phyloP scores from a whole-genome alignment of 306 rosid species.

The Begonia loranthoides region DNA sequence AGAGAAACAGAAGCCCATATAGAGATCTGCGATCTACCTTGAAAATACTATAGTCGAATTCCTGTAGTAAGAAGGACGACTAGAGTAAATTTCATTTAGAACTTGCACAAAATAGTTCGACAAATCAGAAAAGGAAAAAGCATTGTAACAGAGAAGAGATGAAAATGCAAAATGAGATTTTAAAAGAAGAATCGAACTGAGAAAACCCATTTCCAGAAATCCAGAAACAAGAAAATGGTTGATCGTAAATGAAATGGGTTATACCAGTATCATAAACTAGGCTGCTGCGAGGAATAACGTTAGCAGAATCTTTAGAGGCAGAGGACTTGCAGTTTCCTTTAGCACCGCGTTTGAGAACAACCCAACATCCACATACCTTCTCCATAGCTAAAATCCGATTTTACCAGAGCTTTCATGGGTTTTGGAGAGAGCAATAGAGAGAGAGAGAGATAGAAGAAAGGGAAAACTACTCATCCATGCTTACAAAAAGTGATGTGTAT shows the following conservation, averaged over 20 bases:
- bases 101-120: no score
- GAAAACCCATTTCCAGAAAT: background rate
- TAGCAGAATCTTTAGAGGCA: constrained; percentile 58
- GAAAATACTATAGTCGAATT: no score
- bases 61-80: no score
- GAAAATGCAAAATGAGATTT: no score
- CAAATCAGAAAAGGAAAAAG: background rate
- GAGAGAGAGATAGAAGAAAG: constrained; percentile 8
- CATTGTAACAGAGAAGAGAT: background rate
- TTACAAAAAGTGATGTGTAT: constrained; percentile 1
- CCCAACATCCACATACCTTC: constrained; percentile 84
- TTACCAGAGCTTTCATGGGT: constrained; percentile 22
- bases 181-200: background rate
- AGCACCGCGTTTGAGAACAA: constrained; percentile 67
- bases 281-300: constrained; percentile 84
- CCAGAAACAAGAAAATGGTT: background rate
- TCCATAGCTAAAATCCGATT: constrained; percentile 32
- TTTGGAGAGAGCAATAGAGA: constrained; percentile 9
- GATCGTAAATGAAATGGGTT: background rate
- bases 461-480: constrained; percentile 7
- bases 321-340: constrained; percentile 73
- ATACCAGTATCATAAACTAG: constrained; percentile 86
- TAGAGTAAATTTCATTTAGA: no score
- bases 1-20: no score
- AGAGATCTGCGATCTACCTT: no score